Evolutionary conservation across 306 rosid genomes (phyloP), one percentile per base, ranked within the genome.

Genomic region (Lagenaria siceraria): DNA sequence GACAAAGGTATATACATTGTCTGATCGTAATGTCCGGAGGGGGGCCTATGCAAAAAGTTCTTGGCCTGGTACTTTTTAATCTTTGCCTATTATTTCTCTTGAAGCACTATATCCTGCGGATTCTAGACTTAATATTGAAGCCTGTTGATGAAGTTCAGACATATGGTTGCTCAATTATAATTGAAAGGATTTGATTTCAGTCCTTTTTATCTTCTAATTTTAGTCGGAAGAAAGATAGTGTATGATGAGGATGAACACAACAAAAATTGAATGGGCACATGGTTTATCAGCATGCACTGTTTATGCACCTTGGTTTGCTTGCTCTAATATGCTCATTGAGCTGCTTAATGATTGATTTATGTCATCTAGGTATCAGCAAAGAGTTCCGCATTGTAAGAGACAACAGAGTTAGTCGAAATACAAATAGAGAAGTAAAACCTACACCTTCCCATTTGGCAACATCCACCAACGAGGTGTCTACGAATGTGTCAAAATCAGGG

Each of bases 331-430:
- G 52, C n/a, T n/a, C 22, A 9, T 75, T 53, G 35, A 48, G 64
- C 81, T 12, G 51, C 74, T 89, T 77, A 76, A 42, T 88, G 25
- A 21, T 80, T 49, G 78, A 80, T 78, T 54, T 79, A 53, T 66
- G 54, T 21, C 60, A 64, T 88, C 64, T 86, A 96, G 98, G 88
- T 78, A 77, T 80, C 81, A 88, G 89, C 85, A 82, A 85, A 87
- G 92, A 92, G 86, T 96, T 96, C 78, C 98, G 98, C 61, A 88
- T 96, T 81, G 98, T 92, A 80, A 90, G 93, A 84, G 99, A 96
- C 86, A 92, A 96, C 81, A 85, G 98, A 84, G 92, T 90, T 82
- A 90, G 86, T 66, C 82, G 68, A 36, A 85, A 80, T 72, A 65
- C 77, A 60, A 76, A 87, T 75, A 88, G 82, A 80, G 98, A 90